A percentile compares a stretch with the other conserved stretches of the same genome.
These are phyloP conservation scores for Citrus medica DNA, from an alignment of 345 rosid genomes.

Conservation along the genomic window DNA sequence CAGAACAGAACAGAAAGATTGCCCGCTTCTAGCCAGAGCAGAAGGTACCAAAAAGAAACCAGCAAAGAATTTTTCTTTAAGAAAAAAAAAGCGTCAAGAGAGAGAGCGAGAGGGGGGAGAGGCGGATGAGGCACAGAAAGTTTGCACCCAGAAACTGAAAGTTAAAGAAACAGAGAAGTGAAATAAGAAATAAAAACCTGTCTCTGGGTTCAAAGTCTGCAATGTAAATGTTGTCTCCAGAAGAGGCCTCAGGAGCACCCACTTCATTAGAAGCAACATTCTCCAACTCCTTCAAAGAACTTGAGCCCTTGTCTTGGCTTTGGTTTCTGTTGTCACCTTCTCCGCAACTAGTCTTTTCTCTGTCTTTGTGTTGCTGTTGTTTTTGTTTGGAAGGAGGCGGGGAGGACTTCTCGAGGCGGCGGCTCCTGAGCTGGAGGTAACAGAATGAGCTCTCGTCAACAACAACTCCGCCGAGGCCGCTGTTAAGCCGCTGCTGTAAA, in stretches of 20 bases:
- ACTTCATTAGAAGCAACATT: constrained; percentile 10
- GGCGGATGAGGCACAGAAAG: too few relatives aligned
- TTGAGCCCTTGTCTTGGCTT: not conserved
- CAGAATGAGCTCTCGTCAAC: constrained; percentile 39
- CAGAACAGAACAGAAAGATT: not conserved
- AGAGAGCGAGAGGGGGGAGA: too few relatives aligned
- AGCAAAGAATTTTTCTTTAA: too few relatives aligned
- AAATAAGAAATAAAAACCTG: constrained; percentile 29
- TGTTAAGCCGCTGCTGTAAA: constrained; percentile 43
- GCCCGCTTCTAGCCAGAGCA: too few relatives aligned
- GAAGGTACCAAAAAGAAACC: too few relatives aligned
- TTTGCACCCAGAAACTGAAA: too few relatives aligned
- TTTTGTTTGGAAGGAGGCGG: constrained; percentile 16
- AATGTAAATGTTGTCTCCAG: constrained; percentile 38
- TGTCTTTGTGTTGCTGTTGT: constrained; percentile 13
- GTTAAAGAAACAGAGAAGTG: not conserved
- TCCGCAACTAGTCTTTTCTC: not conserved
- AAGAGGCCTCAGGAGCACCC: constrained; percentile 32
- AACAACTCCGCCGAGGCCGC: not conserved
- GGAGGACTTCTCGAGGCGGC: constrained; percentile 45
- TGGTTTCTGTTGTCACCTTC: not conserved
- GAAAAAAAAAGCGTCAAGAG: too few relatives aligned
- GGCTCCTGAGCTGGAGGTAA: constrained; percentile 67
- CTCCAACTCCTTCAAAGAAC: not conserved
- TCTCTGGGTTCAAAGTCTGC: constrained; percentile 44